Evolutionary conservation across 169 alveolate genomes (phyloP).

Genomic region (Perkinsus marinus): DNA sequence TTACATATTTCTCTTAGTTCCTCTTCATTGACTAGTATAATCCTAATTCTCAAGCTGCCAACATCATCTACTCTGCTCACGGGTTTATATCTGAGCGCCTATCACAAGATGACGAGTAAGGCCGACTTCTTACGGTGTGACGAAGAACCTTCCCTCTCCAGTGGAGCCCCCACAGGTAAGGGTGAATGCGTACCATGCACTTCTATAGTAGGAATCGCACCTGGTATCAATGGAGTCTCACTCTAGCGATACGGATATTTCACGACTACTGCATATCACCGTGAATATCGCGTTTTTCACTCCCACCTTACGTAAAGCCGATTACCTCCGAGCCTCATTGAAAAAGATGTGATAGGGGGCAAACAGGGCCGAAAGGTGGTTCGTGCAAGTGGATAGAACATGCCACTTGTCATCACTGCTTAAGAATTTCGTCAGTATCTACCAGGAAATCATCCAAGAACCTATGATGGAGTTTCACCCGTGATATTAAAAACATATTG

Average conservation of each 20-base stretch:
- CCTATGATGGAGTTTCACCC: no score
- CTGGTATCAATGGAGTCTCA: no score
- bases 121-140: not conserved
- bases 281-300: no score
- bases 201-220: not conserved
- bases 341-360: not conserved
- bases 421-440: not conserved
- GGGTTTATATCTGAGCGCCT: not conserved
- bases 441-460: not conserved
- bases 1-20: not conserved
- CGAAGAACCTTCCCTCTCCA: not conserved
- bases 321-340: not conserved
- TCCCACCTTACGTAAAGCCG: no score
- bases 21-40: not conserved
- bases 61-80: not conserved
- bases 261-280: no score
- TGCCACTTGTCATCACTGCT: not conserved
- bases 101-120: not conserved
- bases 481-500: no score
- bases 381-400: not conserved
- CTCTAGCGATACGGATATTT: no score
- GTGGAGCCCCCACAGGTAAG: not conserved
- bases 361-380: not conserved
- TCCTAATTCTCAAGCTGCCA: not conserved
- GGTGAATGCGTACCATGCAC: not conserved